Conservation (phyloP, 2,329 filamentous ascomycete genomes). For the Alternaria triticina region DNA sequence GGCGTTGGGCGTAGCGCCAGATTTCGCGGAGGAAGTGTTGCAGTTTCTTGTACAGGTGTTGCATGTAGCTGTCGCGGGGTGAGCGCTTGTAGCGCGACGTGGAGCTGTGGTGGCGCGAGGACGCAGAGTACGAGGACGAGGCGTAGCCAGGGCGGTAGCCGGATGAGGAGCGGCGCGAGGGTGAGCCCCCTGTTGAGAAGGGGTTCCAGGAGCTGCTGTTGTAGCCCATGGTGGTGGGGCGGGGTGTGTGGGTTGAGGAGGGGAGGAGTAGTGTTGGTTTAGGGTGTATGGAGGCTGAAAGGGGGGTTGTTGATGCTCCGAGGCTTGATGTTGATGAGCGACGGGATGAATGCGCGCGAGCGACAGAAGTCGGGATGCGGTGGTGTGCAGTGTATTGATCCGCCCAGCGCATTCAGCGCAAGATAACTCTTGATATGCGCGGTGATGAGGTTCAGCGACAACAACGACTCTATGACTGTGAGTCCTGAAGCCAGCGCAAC, state of each 20-base stretch:
- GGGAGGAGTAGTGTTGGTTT: constrained; percentile 17
- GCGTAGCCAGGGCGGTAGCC: constrained; percentile 39
- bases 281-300: constrained; percentile 11
- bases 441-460: neutral
- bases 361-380: constrained; percentile 19
- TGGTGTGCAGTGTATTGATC: constrained; percentile 20
- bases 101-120: constrained; percentile 54
- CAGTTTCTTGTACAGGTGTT: constrained; percentile 75
- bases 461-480: neutral
- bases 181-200: constrained; percentile 29
- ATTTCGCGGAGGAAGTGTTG: constrained; percentile 82
- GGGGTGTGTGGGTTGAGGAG: neutral
- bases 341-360: constrained; percentile 10
- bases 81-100: constrained; percentile 78
- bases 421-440: neutral
- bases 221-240: constrained; percentile 34
- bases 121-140: constrained; percentile 36
- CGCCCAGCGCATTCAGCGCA: constrained; percentile 25
- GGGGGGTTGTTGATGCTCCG: neutral
- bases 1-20: constrained; percentile 77
- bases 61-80: constrained; percentile 79
- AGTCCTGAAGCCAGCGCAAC: neutral
- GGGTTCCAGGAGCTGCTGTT: constrained; percentile 41
- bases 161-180: constrained; percentile 29
- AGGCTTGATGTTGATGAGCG: neutral